A percentile compares a stretch with the other conserved stretches of the same genome.
Evolutionary conservation across 768 basidiomycete species (phyloP).

Genomic region (Collybia sordida): DNA sequence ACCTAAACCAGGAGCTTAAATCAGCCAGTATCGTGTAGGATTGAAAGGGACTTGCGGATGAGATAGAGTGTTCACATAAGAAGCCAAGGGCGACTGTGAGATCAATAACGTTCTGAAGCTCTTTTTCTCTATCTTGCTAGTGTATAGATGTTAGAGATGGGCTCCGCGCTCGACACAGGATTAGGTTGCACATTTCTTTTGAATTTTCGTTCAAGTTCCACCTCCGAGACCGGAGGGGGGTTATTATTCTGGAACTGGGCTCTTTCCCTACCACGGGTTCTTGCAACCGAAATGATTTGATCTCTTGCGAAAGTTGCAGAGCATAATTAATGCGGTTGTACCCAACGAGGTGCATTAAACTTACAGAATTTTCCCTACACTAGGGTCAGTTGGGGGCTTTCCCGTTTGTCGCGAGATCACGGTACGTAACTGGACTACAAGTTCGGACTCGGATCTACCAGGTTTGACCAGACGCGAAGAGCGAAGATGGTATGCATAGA

Average conservation of each 20-base stretch:
- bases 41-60: constrained; percentile 16
- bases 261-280: neutral
- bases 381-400: neutral
- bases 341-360: neutral
- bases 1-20: neutral
- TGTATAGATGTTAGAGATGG: constrained; percentile 2
- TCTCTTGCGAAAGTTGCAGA: neutral
- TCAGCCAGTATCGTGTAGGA: neutral
- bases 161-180: neutral
- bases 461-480: constrained; percentile 9
- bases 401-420: neutral
- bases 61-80: constrained; percentile 24
- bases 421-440: neutral
- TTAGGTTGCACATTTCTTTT: neutral
- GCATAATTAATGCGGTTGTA: neutral
- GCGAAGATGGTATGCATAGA: constrained; percentile 20
- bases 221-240: neutral
- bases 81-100: constrained; percentile 21
- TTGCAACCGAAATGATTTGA: neutral
- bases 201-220: neutral
- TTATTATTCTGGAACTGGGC: neutral
- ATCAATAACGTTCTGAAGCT: constrained; percentile 20
- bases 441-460: neutral
- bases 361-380: neutral
- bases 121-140: constrained; percentile 11